Percentiles rank a stretch among this genome's conserved stretches.
phyloP scores from a whole-genome alignment of 495 filamentous ascomycete species.

The Trichocladium uniseriatum region DNA sequence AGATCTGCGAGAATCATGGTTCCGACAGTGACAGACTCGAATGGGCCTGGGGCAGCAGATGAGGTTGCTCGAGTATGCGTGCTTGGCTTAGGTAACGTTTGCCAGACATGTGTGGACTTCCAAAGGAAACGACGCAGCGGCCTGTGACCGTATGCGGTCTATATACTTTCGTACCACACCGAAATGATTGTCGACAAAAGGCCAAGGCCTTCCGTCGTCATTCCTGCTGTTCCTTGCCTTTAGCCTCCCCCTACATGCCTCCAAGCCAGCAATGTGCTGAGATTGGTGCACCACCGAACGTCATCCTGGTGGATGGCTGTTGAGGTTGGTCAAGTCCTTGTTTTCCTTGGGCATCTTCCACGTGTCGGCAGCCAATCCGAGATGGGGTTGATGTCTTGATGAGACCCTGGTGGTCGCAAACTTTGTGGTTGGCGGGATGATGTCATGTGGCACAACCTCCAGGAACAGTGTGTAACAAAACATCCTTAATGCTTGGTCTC shows the following conservation, averaged over 20 bases:
- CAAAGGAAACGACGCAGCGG: too few relatives aligned
- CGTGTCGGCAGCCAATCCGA: neutral
- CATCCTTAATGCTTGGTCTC: too few relatives aligned
- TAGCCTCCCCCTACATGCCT: too few relatives aligned
- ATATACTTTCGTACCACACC: neutral
- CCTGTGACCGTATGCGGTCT: neutral
- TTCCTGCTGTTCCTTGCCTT: neutral
- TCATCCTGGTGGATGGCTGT: neutral
- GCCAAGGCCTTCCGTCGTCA: neutral
- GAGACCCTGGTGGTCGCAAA: neutral
- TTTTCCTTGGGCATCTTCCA: neutral
- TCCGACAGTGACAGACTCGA: neutral
- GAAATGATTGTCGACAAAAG: too few relatives aligned
- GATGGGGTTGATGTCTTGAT: neutral
- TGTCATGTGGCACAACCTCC: neutral
- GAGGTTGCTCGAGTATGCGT: too few relatives aligned
- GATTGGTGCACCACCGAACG: neutral
- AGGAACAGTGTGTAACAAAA: too few relatives aligned
- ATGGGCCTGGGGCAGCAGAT: too few relatives aligned
- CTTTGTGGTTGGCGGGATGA: neutral
- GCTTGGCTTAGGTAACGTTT: too few relatives aligned
- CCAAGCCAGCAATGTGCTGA: neutral
- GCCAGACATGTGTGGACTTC: too few relatives aligned
- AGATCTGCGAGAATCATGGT: conserved; percentile 36
- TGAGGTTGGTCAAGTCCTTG: neutral